Evolutionary conservation across 2,329 filamentous ascomycete species (phyloP), one percentile per base, ranked within the genome.

Genomic region (Colletotrichum cereale): DNA sequence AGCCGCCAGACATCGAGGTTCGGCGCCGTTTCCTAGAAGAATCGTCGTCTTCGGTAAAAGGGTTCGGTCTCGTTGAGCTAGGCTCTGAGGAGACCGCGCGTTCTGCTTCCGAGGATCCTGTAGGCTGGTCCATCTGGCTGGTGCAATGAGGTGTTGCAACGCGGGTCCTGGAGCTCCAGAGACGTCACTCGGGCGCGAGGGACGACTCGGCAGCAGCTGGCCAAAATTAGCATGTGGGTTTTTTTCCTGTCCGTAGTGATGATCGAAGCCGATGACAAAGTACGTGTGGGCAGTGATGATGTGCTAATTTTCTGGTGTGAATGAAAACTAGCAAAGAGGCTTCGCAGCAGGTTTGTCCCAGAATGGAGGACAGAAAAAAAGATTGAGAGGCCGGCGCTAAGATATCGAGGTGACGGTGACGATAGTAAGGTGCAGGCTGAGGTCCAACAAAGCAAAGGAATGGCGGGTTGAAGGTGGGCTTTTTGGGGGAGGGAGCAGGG

Each of bases 21-120:
- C 89, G 87, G 73, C 88, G 89, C 63, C 90, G 88, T 80, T 92
- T 92, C 74, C 89, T 85, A 67, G 89, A 85, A 52, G 86, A 84
- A 57, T 81, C 77, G 74, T 89, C 86, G 78, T 81, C 83, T 80
- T 90, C 88, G 81, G 90, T 86, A 79, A 91, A 91, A 50, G 90
- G 90, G 74, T 91, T 91, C 63, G 88, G 88, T 73, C 90, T 87
- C 75, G 87, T 89, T 77, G 89, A 88, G 80, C 86, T 86, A 79
- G 88, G 87, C 83, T 92, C 90, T 81, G 87, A 87, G 77, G 89
- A 91, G 81, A 85, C 84, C 78, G 87, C 86, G 81, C 87, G 87
- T 83, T 89, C 87, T 85, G 83, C 82, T 81, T 88, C 86, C 78
- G 82, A 81, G 74, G 84, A 82, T 77, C 77, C 83, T 78, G 84